Conservation (phyloP, 192 early-diverging fungal species). For the Coemansia guatemalensis region DNA sequence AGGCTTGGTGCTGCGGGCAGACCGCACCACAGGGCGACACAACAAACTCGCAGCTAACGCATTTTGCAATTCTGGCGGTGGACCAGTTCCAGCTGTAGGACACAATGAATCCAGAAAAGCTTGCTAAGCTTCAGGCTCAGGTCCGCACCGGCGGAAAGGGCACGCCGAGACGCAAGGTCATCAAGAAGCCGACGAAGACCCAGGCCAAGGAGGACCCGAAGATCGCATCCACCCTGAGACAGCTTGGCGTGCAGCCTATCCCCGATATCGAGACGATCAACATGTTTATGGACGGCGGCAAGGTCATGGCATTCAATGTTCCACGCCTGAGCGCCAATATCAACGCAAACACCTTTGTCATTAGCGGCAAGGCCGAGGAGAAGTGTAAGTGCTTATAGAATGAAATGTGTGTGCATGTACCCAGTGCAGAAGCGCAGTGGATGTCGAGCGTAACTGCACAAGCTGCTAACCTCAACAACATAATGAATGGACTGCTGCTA, state of each 20-base stretch:
- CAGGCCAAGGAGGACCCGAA: conserved; percentile 89
- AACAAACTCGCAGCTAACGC: too few relatives aligned
- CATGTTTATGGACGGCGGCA: conserved; percentile 96
- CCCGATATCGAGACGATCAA: conserved; percentile 94
- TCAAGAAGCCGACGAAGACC: conserved; percentile 58
- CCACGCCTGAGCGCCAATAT: conserved; percentile 83
- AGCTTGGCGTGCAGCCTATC: conserved; percentile 86
- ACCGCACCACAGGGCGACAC: too few relatives aligned
- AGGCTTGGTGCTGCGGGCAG: too few relatives aligned
- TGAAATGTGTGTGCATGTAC: background rate
- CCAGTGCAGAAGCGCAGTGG: background rate
- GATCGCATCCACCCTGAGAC: conserved; percentile 85
- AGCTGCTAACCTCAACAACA: too few relatives aligned
- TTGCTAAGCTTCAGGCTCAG: conserved; percentile 88
- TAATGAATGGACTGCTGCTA: background rate
- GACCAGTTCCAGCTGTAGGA: background rate
- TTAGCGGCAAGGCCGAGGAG: conserved; percentile 77
- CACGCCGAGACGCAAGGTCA: conserved; percentile 94
- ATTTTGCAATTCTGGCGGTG: background rate
- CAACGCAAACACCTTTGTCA: conserved; percentile 91
- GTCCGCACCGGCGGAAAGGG: conserved; percentile 90
- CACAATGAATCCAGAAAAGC: conserved; percentile 84
- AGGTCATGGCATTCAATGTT: conserved; percentile 85
- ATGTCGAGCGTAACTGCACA: background rate
- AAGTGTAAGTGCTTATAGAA: conserved; percentile 31